Base-by-base conservation (phyloP, 129 eudicot species). In the Tanacetum coccineum region DNA sequence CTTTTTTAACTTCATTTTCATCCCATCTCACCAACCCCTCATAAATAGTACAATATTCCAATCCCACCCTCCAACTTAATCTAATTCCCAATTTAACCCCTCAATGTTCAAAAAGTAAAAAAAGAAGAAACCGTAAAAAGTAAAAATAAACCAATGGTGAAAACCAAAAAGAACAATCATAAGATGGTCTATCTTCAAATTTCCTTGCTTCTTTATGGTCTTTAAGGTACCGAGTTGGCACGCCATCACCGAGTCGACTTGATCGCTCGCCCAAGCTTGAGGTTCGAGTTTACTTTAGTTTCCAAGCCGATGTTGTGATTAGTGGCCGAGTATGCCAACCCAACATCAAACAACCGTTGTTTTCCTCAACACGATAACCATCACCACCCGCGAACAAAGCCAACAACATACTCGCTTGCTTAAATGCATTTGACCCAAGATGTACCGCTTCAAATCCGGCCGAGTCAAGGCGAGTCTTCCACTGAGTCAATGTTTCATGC, bases 271-370 rank as follows among this genome's bases (percentile, higher is more conserved):
- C 48, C 13, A 14, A 13, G 40, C 30, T 32, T 19, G 51, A 13
- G 1, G 4, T 5, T 40, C 72, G 36, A 53, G 57, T 59, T 76
- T 64, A 82, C 67, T 73, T 68, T 68, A 91, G 70, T 70, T 70
- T 86, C 98, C 98, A 91, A 0, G 98, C 98, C 9, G 98, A 88
- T 67, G 96, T 88, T 4, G 94, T 69, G 21, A 91, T 83, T 22
- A 91, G 79, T 0, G 98, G 91, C 56, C 98, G 76, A 12, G 87
- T 85, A 20, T 91, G 97, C 97, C 97, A 91, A 6, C 97, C 96
- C 62, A 91, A 57, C 96, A 85, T 87, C 83, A 91, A 67, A 74
- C 98, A 87, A 55, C 98, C 98, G 13, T 80, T 47, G 12, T 78
- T 67, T 53, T 87, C 96, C 32, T 77, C 96, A 58, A 87, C 96